These are phyloP conservation scores for Ceratocystis smalleyi DNA, from an alignment of 2,329 filamentous ascomycete genomes.

Conservation along the genomic window DNA sequence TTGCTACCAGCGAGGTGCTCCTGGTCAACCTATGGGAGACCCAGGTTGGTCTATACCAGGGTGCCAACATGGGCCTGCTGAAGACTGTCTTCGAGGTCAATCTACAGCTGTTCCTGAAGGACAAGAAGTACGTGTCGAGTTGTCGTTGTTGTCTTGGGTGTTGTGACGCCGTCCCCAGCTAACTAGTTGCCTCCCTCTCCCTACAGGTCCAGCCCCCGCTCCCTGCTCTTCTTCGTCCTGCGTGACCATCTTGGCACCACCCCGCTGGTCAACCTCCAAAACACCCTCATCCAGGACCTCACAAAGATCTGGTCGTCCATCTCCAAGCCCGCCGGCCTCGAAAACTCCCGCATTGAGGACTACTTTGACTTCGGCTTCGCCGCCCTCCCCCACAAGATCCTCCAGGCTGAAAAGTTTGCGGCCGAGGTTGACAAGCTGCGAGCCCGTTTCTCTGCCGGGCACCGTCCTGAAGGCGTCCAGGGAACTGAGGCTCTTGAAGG, in stretches of 20 bases:
- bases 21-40: constrained; percentile 99
- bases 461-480: constrained; percentile 50
- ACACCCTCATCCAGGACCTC: constrained; percentile 79
- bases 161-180: constrained; percentile 24
- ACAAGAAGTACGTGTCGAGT: constrained; percentile 45
- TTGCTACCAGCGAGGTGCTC: constrained; percentile 93
- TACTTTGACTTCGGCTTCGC: constrained; percentile 99
- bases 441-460: constrained; percentile 66
- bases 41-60: constrained; percentile 94
- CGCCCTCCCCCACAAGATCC: constrained; percentile 86
- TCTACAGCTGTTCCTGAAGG: constrained; percentile 88
- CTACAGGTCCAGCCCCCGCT: constrained; percentile 55
- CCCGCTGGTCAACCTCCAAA: constrained; percentile 74
- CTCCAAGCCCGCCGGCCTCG: constrained; percentile 77
- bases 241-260: constrained; percentile 91
- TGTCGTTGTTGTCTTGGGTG: background rate
- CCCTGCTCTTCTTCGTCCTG: constrained; percentile 95
- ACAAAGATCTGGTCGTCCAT: constrained; percentile 84
- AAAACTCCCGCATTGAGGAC: constrained; percentile 79
- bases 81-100: constrained; percentile 99
- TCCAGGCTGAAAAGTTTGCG: constrained; percentile 83
- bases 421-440: constrained; percentile 66
- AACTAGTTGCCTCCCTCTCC: constrained; percentile 5
- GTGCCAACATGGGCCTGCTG: constrained; percentile 93
- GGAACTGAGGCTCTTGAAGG: constrained; percentile 53